phyloP scores from a whole-genome alignment of 2,329 filamentous ascomycete species.

The Aspergillus sp. region DNA sequence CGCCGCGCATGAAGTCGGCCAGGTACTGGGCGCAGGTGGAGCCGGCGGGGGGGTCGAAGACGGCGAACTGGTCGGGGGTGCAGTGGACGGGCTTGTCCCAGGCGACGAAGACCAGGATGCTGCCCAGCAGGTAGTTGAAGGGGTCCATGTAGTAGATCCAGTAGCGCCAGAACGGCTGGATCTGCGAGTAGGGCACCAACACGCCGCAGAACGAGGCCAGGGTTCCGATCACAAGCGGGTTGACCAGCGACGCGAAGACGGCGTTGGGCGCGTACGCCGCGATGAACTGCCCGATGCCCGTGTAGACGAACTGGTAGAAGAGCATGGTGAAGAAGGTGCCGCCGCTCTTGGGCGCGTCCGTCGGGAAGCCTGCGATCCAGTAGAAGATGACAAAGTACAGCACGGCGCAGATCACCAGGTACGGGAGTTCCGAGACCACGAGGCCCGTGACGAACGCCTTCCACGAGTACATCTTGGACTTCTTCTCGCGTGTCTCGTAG shows the following conservation, averaged over 20 bases:
- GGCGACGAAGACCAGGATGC: conserved; percentile 17
- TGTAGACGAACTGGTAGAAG: conserved; percentile 63
- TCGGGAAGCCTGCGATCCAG: conserved; percentile 50
- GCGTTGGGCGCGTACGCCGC: conserved; percentile 61
- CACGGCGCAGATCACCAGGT: conserved; percentile 51
- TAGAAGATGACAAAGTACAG: conserved; percentile 68
- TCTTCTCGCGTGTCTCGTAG: conserved; percentile 58
- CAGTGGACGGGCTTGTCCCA: conserved; percentile 17
- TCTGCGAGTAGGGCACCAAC: conserved; percentile 20
- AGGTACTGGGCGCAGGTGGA: conserved; percentile 52
- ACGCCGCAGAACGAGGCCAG: conserved; percentile 24
- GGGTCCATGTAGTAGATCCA: conserved; percentile 25
- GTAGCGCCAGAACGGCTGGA: conserved; percentile 23
- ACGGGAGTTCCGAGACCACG: conserved; percentile 60
- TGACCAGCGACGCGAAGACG: conserved; percentile 61
- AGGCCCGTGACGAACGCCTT: conserved; percentile 62
- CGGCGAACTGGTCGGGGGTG: conserved; percentile 16
- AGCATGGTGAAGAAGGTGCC: conserved; percentile 60
- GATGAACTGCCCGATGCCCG: conserved; percentile 67
- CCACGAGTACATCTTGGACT: conserved; percentile 65
- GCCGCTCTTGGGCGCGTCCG: conserved; percentile 25
- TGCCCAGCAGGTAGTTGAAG: conserved; percentile 23
- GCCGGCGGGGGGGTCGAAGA: conserved; percentile 27
- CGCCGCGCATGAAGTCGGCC: conserved; percentile 37
- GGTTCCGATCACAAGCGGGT: conserved; percentile 58